Percentiles rank a stretch among this genome's conserved stretches.
phyloP scores from a whole-genome alignment of 495 filamentous ascomycete species.

The Aspergillus carlsbadensis region DNA sequence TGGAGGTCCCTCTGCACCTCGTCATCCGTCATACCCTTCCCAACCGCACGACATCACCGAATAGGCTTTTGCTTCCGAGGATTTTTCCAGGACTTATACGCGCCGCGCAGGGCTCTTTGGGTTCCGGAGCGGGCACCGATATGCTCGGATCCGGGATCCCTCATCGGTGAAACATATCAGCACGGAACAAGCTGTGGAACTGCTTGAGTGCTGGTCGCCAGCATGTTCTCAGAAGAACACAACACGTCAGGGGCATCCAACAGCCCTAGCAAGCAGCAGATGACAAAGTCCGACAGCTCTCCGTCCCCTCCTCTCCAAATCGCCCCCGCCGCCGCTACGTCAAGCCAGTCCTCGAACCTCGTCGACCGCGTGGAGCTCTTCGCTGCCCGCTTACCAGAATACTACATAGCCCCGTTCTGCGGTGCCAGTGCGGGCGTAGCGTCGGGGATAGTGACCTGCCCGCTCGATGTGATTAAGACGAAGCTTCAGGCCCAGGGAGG shows the following conservation, averaged over 20 bases:
- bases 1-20: slow-evolving; percentile 11
- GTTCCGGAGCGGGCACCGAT: slow-evolving; percentile 49
- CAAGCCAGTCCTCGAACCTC: slow-evolving; percentile 32
- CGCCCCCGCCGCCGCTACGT: slow-evolving; percentile 17
- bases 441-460: slow-evolving; percentile 92
- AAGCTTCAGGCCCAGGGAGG: slow-evolving; percentile 95
- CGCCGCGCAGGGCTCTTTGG: slow-evolving; percentile 29
- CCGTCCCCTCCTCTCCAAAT: slow-evolving; percentile 22
- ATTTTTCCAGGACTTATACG: slow-evolving; percentile 7
- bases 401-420: slow-evolving; percentile 63
- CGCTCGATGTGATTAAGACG: slow-evolving; percentile 98
- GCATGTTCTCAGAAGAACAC: slow-evolving; percentile 40
- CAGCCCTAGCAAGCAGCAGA: slow-evolving; percentile 30
- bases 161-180: slow-evolving; percentile 33
- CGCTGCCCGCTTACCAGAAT: slow-evolving; percentile 49
- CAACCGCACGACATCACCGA: slow-evolving; percentile 5
- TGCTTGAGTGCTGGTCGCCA: slow-evolving; percentile 39
- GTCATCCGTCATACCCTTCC: background rate
- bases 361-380: slow-evolving; percentile 57
- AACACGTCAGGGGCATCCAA: slow-evolving; percentile 32
- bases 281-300: slow-evolving; percentile 22
- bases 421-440: slow-evolving; percentile 87
- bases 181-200: slow-evolving; percentile 37
- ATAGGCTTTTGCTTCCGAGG: background rate
- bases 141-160: slow-evolving; percentile 49